Evolutionary conservation across 768 basidiomycete genomes (phyloP), one percentile per base, ranked within the genome.

Genomic region (Mycena alexandri): DNA sequence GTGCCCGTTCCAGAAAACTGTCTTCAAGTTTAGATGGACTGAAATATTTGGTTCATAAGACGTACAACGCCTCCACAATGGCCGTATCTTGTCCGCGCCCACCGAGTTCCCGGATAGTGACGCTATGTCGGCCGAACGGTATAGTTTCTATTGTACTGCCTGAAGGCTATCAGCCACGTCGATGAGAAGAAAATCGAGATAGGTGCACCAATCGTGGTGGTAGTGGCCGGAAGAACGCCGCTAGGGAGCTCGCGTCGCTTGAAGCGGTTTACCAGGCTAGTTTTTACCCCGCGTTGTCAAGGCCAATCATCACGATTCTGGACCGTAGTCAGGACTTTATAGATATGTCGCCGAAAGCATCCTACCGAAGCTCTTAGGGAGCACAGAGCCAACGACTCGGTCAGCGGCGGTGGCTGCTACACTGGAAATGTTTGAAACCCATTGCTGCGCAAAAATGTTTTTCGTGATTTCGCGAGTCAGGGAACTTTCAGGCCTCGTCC

Each of bases 231-330:
- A 10, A 53, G 48, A 0, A 36, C 41, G 17, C 29, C 36, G 2
- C 12, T 13, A 5, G 47, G 29, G 8, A 56, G 46, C 24, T 51
- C 56, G 25, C 22, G 38, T 2, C 21, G 17, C 8, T 33, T 34
- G 56, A 65, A 17, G 25, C 63, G 56, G 41, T 36, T 33, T 36
- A 65, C 14, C 4, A 65, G 33, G 48, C 48, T 65, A 6, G 63
- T 65, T 33, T 58, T 65, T n/a, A n/a, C 2, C 63, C 63, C 16
- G 63, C 56, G 19, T 17, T 34, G 47, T 65, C 63, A 0, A 58
- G 41, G 3, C 63, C 63, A 16, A 65, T 24, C 56, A 65, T 58
- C 1, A 55, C 13, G 9, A 52, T 5, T 11, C 61, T 51, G 17
- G 17, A 11, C 10, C 21, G 21, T 5, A 7, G 22, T 48, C 22